These are phyloP conservation scores for Xylaria hypoxylon DNA, from an alignment of 2,329 filamentous ascomycete species.

Conservation along the genomic window DNA sequence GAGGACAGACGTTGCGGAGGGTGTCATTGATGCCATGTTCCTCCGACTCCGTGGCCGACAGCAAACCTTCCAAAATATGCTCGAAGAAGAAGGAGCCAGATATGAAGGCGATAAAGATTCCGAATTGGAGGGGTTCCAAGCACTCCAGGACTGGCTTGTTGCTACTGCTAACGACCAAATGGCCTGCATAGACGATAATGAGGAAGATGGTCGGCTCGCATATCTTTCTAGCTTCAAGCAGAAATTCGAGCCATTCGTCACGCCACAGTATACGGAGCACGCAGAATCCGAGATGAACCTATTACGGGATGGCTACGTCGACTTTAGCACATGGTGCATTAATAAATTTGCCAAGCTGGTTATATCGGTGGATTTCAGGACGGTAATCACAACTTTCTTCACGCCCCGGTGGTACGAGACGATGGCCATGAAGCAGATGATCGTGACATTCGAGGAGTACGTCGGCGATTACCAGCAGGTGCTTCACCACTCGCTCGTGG, in stretches of 20 bases:
- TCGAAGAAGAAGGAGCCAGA: constrained; percentile 84
- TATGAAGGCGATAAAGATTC: constrained; percentile 70
- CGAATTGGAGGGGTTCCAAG: constrained; percentile 76
- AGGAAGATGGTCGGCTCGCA: constrained; percentile 77
- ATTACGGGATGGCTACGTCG: constrained; percentile 91
- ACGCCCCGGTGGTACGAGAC: constrained; percentile 88
- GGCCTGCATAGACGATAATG: constrained; percentile 94
- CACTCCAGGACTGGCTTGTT: constrained; percentile 94
- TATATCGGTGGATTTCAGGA: constrained; percentile 88
- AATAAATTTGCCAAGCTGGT: constrained; percentile 86
- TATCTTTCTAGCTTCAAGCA: constrained; percentile 89
- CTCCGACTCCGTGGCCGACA: constrained; percentile 85
- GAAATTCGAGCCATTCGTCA: constrained; percentile 84
- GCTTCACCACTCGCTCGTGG: constrained; percentile 85
- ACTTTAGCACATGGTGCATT: constrained; percentile 93
- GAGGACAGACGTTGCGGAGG: constrained; percentile 90
- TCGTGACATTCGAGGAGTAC: constrained; percentile 95
- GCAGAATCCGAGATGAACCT: constrained; percentile 77
- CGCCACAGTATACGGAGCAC: constrained; percentile 81
- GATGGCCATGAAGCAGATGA: constrained; percentile 91
- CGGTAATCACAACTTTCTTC: constrained; percentile 90
- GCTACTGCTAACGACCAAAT: constrained; percentile 99
- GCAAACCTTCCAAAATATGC: constrained; percentile 85
- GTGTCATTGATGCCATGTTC: constrained; percentile 97
- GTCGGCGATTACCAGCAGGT: constrained; percentile 86